Conservation (phyloP, 495 filamentous ascomycete genomes). For the Aspergillus olivimuriae region DNA sequence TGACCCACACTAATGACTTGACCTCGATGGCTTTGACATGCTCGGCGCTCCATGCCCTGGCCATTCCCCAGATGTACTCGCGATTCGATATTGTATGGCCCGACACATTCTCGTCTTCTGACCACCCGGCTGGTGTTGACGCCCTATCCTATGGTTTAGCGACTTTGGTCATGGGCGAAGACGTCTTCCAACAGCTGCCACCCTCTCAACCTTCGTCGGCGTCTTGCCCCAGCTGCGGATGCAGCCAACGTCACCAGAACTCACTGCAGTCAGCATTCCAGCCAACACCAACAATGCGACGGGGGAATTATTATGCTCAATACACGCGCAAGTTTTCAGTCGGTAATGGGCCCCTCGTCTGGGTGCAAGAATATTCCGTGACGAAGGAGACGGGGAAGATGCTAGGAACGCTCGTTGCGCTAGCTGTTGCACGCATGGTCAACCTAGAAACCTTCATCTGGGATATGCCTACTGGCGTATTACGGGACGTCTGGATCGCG, state of each 20-base stretch:
- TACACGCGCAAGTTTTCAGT: conserved; percentile 87
- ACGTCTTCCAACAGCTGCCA: conserved; percentile 52
- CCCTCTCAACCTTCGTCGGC: conserved; percentile 6
- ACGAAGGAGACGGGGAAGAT: conserved; percentile 89
- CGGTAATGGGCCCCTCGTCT: conserved; percentile 76
- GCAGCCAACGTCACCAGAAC: conserved; percentile 11
- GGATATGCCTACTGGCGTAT: conserved; percentile 93
- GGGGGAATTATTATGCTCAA: conserved; percentile 77
- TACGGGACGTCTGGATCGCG: conserved; percentile 82
- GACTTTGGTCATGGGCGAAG: conserved; percentile 75
- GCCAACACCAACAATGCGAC: conserved; percentile 20
- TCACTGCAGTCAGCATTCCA: conserved; percentile 10
- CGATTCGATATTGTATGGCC: conserved; percentile 96
- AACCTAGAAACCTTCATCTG: conserved; percentile 88
- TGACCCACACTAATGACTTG: conserved; percentile 83
- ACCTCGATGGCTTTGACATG: conserved; percentile 77
- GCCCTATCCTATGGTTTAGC: conserved; percentile 86
- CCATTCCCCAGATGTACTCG: conserved; percentile 83
- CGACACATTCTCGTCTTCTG: conserved; percentile 55
- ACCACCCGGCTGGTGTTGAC: conserved; percentile 73
- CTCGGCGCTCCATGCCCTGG: conserved; percentile 74
- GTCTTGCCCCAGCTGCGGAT: conserved; percentile 34
- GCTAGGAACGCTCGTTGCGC: conserved; percentile 84
- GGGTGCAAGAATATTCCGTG: conserved; percentile 83
- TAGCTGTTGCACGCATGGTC: conserved; percentile 78